Evolutionary conservation across 208 protist species (phyloP).

Genomic region (Wallacemonas sp.): DNA sequence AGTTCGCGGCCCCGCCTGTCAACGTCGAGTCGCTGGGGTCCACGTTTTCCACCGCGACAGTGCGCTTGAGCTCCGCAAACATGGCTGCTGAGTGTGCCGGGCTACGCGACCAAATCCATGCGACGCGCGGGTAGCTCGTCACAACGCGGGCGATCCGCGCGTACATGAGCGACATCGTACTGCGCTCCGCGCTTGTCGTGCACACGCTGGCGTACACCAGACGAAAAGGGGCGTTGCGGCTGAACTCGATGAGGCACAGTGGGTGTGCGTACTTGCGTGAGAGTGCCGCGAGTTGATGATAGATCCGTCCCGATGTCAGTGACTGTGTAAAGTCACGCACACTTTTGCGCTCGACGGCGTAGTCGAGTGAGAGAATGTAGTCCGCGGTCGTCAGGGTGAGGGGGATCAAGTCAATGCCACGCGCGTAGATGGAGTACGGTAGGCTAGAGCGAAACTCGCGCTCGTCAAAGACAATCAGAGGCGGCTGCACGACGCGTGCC

Average conservation of each 20-base stretch:
- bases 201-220: slow-evolving; percentile 22
- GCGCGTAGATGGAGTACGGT: slow-evolving; percentile 68
- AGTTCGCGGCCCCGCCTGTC: slow-evolving; percentile 32
- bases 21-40: slow-evolving; percentile 64
- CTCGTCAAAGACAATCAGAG: slow-evolving; percentile 82
- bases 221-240: slow-evolving; percentile 52
- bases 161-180: slow-evolving; percentile 33
- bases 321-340: slow-evolving; percentile 76
- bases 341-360: slow-evolving; percentile 84
- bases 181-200: not conserved
- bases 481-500: slow-evolving; percentile 7
- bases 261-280: slow-evolving; percentile 57
- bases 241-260: slow-evolving; percentile 79
- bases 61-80: slow-evolving; percentile 63
- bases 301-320: slow-evolving; percentile 56
- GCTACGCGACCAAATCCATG: slow-evolving; percentile 74
- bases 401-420: slow-evolving; percentile 75
- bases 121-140: slow-evolving; percentile 57
- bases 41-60: slow-evolving; percentile 41
- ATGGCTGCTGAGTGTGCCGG: slow-evolving; percentile 68
- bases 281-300: slow-evolving; percentile 66
- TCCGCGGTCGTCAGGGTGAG: slow-evolving; percentile 78
- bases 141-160: slow-evolving; percentile 51
- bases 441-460: slow-evolving; percentile 81
- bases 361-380: slow-evolving; percentile 76